A percentile compares a stretch with the other conserved stretches of the same genome.
These are phyloP conservation scores for Babesia ovis DNA, from an alignment of 169 alveolate species.

Conservation along the genomic window DNA sequence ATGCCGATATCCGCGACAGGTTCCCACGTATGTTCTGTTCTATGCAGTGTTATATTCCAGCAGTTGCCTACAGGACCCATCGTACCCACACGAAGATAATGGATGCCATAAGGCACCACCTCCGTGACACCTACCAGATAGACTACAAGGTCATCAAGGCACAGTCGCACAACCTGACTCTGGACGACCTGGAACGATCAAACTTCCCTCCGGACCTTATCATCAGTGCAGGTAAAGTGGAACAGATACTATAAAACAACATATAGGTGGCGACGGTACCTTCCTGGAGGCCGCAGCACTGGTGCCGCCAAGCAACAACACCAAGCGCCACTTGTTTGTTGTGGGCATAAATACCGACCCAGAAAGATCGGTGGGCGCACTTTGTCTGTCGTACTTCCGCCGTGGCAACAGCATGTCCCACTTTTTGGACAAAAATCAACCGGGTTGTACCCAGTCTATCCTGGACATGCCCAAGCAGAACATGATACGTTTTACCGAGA, in stretches of 20 bases:
- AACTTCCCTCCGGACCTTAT: conserved; percentile 49
- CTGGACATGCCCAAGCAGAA: conserved; percentile 16
- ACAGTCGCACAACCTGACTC: conserved; percentile 40
- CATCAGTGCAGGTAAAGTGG: conserved; percentile 57
- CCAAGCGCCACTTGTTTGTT: conserved; percentile 39
- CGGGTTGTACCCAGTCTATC: not conserved
- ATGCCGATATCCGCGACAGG: conserved; percentile 35
- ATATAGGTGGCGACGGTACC: conserved; percentile 82
- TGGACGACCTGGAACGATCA: conserved; percentile 29
- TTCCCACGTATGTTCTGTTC: conserved; percentile 56
- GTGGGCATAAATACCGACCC: conserved; percentile 82
- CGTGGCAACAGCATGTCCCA: not conserved
- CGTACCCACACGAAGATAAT: conserved; percentile 45
- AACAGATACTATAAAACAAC: no score
- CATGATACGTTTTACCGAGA: conserved; percentile 33
- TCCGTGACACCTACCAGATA: conserved; percentile 27
- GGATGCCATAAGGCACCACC: conserved; percentile 42
- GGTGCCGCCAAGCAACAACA: conserved; percentile 60
- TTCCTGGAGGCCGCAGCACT: conserved; percentile 79
- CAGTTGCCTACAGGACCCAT: conserved; percentile 67
- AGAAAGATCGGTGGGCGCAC: conserved; percentile 72
- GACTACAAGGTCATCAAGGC: conserved; percentile 58
- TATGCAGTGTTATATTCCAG: no score
- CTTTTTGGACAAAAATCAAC: no score
- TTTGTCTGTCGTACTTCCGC: conserved; percentile 66